A percentile compares a stretch with the other conserved stretches of the same genome.
Evolutionary conservation across 2,329 filamentous ascomycete species (phyloP).

Genomic region (Didymella lethalis): DNA sequence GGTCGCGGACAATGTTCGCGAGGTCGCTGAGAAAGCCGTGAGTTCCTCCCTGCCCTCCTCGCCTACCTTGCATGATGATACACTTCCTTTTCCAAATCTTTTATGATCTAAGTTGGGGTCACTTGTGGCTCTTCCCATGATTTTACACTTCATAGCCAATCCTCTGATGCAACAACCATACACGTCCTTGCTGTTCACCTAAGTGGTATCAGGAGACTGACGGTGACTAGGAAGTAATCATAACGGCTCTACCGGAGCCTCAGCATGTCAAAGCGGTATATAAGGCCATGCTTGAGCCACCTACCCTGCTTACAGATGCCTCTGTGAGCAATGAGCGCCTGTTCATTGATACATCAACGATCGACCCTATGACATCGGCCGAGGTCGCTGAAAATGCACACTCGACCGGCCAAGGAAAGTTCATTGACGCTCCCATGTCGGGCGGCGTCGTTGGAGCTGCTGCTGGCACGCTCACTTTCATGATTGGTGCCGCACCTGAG

Average conservation of each 20-base stretch:
- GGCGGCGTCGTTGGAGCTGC: conserved; percentile 91
- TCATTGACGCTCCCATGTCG: conserved; percentile 96
- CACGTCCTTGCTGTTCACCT: conserved; percentile 15
- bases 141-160: conserved; percentile 75
- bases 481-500: conserved; percentile 77
- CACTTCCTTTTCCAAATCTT: conserved; percentile 53
- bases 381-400: conserved; percentile 76
- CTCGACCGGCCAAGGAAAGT: conserved; percentile 72
- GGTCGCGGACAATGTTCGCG: conserved; percentile 64
- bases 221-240: conserved; percentile 73
- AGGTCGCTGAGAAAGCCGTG: conserved; percentile 73
- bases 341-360: conserved; percentile 97
- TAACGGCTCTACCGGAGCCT: conserved; percentile 90
- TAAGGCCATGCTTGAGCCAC: conserved; percentile 72
- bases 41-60: conserved; percentile 42
- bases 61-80: conserved; percentile 58
- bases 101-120: conserved; percentile 79
- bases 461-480: conserved; percentile 90
- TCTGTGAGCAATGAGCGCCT: conserved; percentile 68
- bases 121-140: conserved; percentile 65
- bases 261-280: conserved; percentile 87
- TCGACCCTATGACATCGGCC: conserved; percentile 85
- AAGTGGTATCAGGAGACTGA: conserved; percentile 25
- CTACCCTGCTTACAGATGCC: conserved; percentile 59
- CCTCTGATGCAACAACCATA: conserved; percentile 64